A percentile compares a stretch with the other conserved stretches of the same genome.
phyloP scores from a whole-genome alignment of 2,329 filamentous ascomycete species.

The Tolypocladium guangdongense region DNA sequence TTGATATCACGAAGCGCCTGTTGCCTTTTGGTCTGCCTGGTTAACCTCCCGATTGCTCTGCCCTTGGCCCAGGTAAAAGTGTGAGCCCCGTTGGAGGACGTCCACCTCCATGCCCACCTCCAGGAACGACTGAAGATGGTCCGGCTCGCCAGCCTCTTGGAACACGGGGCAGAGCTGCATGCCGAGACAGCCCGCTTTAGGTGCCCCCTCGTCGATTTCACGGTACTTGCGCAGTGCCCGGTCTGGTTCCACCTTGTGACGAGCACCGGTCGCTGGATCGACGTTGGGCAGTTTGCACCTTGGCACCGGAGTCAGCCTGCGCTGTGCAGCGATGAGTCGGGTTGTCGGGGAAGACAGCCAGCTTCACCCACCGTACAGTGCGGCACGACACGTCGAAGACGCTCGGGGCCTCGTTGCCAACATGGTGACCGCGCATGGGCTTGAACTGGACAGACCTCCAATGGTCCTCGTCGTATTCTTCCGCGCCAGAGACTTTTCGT shows the following conservation, averaged over 20 bases:
- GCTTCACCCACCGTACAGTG: constrained; percentile 43
- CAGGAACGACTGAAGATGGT: constrained; percentile 31
- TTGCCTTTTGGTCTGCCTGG: not conserved
- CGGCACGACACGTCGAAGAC: constrained; percentile 49
- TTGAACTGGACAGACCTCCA: constrained; percentile 54
- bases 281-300: constrained; percentile 63
- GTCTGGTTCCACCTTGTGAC: constrained; percentile 45
- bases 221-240: constrained; percentile 46
- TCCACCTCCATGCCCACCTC: constrained; percentile 46
- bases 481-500: constrained; percentile 44
- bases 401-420: constrained; percentile 6
- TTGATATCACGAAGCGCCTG: not conserved
- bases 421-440: constrained; percentile 18
- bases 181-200: constrained; percentile 46
- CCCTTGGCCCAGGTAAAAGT: constrained; percentile 24
- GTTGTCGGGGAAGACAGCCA: not conserved
- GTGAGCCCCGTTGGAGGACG: constrained; percentile 35
- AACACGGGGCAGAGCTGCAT: constrained; percentile 55
- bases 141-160: constrained; percentile 14
- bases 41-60: not conserved
- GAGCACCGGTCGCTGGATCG: constrained; percentile 47
- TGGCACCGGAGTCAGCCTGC: not conserved
- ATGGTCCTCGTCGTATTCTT: constrained; percentile 57
- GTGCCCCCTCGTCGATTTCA: constrained; percentile 49
- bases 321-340: not conserved